phyloP scores from a whole-genome alignment of 1,139 yeast genomes.

The Hyphopichia pseudoburtonii region DNA sequence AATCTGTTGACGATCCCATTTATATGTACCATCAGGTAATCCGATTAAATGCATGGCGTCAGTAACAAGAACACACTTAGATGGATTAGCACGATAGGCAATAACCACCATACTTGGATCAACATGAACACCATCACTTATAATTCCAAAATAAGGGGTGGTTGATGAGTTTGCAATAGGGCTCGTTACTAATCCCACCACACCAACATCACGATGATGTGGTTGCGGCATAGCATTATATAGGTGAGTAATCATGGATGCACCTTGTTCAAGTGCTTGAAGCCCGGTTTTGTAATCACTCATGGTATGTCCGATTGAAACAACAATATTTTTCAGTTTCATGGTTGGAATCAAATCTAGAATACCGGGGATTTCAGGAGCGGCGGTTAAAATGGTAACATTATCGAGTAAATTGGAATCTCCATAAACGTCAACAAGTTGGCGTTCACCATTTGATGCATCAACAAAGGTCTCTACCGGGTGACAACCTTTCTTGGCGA shows the following conservation, averaged over 20 bases:
- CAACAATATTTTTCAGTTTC: constrained; percentile 34
- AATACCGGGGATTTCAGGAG: constrained; percentile 61
- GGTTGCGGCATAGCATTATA: constrained; percentile 72
- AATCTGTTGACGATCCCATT: constrained; percentile 50
- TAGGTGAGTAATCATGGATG: constrained; percentile 61
- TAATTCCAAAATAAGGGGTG: constrained; percentile 56
- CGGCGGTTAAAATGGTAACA: constrained; percentile 58
- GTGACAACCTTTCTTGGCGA: constrained; percentile 61
- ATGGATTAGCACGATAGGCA: constrained; percentile 56
- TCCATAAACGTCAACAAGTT: constrained; percentile 44
- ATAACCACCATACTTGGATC: constrained; percentile 56
- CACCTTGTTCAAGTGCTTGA: constrained; percentile 53
- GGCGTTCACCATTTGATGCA: constrained; percentile 39
- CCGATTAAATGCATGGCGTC: constrained; percentile 63
- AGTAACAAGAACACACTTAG: constrained; percentile 57
- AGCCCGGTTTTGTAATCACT: constrained; percentile 50
- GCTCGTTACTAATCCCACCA: constrained; percentile 52
- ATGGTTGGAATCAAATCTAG: constrained; percentile 48
- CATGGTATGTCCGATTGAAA: constrained; percentile 60
- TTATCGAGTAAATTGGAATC: constrained; percentile 37
- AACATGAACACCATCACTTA: constrained; percentile 64
- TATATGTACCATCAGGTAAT: constrained; percentile 49
- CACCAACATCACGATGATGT: constrained; percentile 62
- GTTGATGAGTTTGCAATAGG: constrained; percentile 32
- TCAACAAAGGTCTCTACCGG: constrained; percentile 56